Evolutionary conservation across 257 asterid genomes (phyloP), one percentile per base, ranked within the genome.

Genomic region (Capsicum chinense): DNA sequence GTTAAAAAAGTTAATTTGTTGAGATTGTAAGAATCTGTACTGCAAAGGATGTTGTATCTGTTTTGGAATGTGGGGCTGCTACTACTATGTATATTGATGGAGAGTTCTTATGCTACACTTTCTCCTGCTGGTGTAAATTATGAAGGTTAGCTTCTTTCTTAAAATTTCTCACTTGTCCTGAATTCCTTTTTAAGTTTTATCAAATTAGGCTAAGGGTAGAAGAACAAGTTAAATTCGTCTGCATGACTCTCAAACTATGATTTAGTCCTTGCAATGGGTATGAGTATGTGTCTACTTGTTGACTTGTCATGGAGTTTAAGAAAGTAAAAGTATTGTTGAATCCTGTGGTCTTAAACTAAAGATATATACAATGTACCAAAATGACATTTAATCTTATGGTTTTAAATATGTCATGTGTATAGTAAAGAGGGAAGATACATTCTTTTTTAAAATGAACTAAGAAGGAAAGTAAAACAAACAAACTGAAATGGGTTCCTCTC

Each of bases 51-150:
- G 82, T 88, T 90, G 64, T 83, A 67, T 87, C 56, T 86, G 56
- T 85, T 87, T 58, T 88, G 90, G 90, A 86, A 84, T 84, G 79
- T 90, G 71, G 92, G 85, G 35, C 85, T 93, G 67, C 85, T 94
- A 69, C 81, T 88, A 85, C 83, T 91, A 67, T 82, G 68, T 88
- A 86, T 86, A 84, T 89, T 92, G 85, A 80, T 94, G 60, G 88
- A 83, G 92, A 83, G 83, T 81, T 91, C 92, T 85, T 88, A 86
- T 87, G 94, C 97, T 85, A 92, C 97, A 71, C 98, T 97, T 70
- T 97, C 99, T 86, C 99, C 99, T 80, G 87, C 98, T 88, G 99
- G 99, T 48, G 90, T 97, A 4, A 97, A 95, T 85, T 97, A 93
- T 92, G 99, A 97, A 95, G 99, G 99, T 97, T 68, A 84, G 86